Conservation (phyloP, 352 stramenopile genomes). For the Pythium plurisporium region DNA sequence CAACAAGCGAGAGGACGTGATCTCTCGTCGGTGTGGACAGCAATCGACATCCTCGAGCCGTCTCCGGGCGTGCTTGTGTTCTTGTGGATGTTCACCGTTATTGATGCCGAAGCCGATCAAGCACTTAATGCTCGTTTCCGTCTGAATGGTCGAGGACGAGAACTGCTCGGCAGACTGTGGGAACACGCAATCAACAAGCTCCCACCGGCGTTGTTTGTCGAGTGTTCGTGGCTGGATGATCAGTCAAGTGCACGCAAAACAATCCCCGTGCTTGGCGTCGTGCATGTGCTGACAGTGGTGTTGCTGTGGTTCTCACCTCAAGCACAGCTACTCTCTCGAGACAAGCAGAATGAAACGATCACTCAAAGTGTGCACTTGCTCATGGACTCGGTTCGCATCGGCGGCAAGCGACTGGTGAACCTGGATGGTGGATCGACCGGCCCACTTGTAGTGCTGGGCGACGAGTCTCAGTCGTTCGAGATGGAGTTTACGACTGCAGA, state of each 20-base stretch:
- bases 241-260: conserved; percentile 29
- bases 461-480: not conserved
- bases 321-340: not conserved
- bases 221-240: conserved; percentile 69
- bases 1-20: not conserved
- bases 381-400: not conserved
- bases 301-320: conserved; percentile 26
- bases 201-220: conserved; percentile 49
- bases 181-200: conserved; percentile 40
- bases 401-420: not conserved
- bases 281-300: conserved; percentile 44
- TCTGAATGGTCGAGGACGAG: conserved; percentile 41
- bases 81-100: conserved; percentile 45
- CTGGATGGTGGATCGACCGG: not conserved
- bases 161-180: conserved; percentile 42
- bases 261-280: conserved; percentile 41
- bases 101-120: conserved; percentile 16
- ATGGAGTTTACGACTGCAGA: not conserved
- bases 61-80: conserved; percentile 52
- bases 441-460: not conserved
- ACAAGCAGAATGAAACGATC: not conserved
- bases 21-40: not conserved
- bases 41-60: not conserved
- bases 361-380: conserved; percentile 1
- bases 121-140: conserved; percentile 32